phyloP scores from a whole-genome alignment of 2,329 filamentous ascomycete species.

The Ophiostoma montium region DNA sequence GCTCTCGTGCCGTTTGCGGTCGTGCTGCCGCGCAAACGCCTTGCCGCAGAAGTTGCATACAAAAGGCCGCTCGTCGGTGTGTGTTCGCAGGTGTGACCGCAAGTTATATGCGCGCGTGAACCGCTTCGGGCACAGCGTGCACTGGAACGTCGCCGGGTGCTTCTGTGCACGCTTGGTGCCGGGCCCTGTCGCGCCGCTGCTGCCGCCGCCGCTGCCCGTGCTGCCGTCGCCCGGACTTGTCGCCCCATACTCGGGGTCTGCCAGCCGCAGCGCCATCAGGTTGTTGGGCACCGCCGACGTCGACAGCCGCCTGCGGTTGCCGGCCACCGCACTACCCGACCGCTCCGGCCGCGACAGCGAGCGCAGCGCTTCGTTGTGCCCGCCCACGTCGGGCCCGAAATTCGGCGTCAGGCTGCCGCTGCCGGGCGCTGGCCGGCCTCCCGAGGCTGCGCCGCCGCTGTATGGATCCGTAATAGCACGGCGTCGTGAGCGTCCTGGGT shows the following conservation, averaged over 20 bases:
- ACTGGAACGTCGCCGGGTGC: slow-evolving; percentile 95
- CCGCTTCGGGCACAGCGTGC: slow-evolving; percentile 79
- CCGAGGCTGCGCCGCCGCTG: slow-evolving; percentile 30
- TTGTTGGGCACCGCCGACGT: slow-evolving; percentile 50
- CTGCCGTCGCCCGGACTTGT: slow-evolving; percentile 42
- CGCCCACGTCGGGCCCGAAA: slow-evolving; percentile 20
- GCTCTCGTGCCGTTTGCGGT: slow-evolving; percentile 92
- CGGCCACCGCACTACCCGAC: slow-evolving; percentile 31
- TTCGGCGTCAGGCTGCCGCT: slow-evolving; percentile 35
- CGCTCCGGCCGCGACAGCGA: slow-evolving; percentile 47
- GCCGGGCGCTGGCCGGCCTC: slow-evolving; percentile 23
- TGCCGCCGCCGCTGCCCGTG: slow-evolving; percentile 28
- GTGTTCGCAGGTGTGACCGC: slow-evolving; percentile 85
- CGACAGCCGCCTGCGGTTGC: slow-evolving; percentile 43
- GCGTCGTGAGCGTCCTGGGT: slow-evolving; percentile 34
- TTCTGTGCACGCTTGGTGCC: slow-evolving; percentile 79
- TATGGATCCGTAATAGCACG: slow-evolving; percentile 48
- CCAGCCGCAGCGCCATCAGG: slow-evolving; percentile 72
- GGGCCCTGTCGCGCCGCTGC: slow-evolving; percentile 39
- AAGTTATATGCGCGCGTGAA: slow-evolving; percentile 96
- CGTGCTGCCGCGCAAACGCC: slow-evolving; percentile 92
- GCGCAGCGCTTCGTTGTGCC: slow-evolving; percentile 34
- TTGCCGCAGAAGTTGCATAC: slow-evolving; percentile 96
- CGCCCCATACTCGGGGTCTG: slow-evolving; percentile 72
- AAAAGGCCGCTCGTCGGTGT: slow-evolving; percentile 93